phyloP scores from a whole-genome alignment of 805 yeast genomes.

The Middelhovenomyces tepae region DNA sequence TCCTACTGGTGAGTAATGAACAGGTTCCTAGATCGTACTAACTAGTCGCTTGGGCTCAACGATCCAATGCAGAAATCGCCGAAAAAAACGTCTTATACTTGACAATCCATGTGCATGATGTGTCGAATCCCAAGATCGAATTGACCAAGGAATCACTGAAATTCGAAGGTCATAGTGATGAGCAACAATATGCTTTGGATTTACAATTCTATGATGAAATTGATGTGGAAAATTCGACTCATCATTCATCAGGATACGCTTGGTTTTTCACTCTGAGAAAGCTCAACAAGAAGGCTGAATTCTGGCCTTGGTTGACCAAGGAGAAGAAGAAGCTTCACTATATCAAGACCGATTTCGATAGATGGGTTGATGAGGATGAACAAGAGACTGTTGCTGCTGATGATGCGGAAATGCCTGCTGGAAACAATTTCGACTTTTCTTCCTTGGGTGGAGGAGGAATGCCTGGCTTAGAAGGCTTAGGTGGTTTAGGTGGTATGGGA shows the following conservation, averaged over 20 bases:
- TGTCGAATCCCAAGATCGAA: slow-evolving; percentile 51
- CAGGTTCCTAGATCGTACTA: too few species aligned
- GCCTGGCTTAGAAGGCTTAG: slow-evolving; percentile 33
- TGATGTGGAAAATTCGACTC: slow-evolving; percentile 53
- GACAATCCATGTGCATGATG: slow-evolving; percentile 67
- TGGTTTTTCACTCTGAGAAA: slow-evolving; percentile 61
- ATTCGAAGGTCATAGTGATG: slow-evolving; percentile 40
- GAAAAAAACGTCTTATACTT: slow-evolving; percentile 67
- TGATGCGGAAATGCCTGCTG: slow-evolving; percentile 31
- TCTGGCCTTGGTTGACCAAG: slow-evolving; percentile 93
- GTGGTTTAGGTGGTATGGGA: slow-evolving; percentile 32
- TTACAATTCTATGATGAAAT: slow-evolving; percentile 72
- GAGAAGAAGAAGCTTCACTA: slow-evolving; percentile 71
- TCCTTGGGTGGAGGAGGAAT: slow-evolving; percentile 29
- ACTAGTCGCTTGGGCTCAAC: slow-evolving; percentile 85
- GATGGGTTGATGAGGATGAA: slow-evolving; percentile 98
- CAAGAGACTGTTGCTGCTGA: slow-evolving; percentile 63
- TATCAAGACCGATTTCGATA: slow-evolving; percentile 90
- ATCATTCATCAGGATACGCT: slow-evolving; percentile 54
- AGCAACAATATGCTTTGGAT: slow-evolving; percentile 46
- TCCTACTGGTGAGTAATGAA: too few species aligned
- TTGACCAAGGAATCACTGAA: slow-evolving; percentile 48
- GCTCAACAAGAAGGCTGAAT: slow-evolving; percentile 59
- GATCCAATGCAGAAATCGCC: slow-evolving; percentile 67
- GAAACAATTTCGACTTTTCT: slow-evolving; percentile 27